Percentiles rank a stretch among this genome's conserved stretches.
Conservation (phyloP, 306 rosid species). For the Cotoneaster glaucophyllus region DNA sequence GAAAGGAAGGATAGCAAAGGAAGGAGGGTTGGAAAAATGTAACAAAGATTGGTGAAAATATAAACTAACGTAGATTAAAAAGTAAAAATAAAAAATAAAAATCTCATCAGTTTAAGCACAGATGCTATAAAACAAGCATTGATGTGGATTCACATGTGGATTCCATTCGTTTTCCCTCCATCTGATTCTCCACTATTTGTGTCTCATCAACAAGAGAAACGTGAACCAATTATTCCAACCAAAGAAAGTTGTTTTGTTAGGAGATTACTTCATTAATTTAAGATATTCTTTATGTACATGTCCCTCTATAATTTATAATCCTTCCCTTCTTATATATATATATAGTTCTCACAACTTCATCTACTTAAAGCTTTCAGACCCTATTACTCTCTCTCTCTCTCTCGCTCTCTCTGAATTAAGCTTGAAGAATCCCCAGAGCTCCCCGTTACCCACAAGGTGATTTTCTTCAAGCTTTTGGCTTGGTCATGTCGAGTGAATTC, state of each 20-base stretch:
- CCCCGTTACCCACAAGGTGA: background rate
- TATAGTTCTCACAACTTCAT: background rate
- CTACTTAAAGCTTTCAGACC: constrained; percentile 7
- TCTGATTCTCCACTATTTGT: constrained; percentile 31
- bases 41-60: background rate
- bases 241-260: background rate
- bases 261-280: background rate
- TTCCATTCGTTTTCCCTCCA: constrained; percentile 24
- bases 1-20: background rate
- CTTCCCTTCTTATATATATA: background rate
- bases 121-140: background rate
- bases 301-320: background rate
- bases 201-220: constrained; percentile 6
- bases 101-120: background rate
- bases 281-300: background rate
- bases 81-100: background rate
- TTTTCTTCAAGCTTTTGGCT: background rate
- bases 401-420: background rate
- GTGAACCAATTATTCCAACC: constrained; percentile 7
- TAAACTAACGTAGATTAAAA: background rate
- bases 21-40: background rate
- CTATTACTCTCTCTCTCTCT: background rate
- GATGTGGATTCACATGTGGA: constrained; percentile 41
- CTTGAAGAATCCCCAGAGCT: background rate
- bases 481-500: too few species aligned